A percentile compares a stretch with the other conserved stretches of the same genome.
phyloP scores from a whole-genome alignment of 257 asterid genomes.

The Petunia axillaris region DNA sequence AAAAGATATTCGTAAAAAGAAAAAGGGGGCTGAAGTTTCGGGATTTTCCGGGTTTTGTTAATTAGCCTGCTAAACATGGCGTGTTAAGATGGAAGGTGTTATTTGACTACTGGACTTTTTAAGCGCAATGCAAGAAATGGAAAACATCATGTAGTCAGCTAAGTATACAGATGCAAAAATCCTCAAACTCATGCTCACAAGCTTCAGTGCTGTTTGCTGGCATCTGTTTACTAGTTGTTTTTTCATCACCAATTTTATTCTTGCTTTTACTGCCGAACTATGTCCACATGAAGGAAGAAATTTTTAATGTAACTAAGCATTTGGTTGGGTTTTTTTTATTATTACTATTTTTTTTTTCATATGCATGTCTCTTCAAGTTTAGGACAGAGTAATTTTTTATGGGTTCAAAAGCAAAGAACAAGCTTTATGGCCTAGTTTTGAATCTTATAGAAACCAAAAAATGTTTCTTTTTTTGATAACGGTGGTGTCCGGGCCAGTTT shows the following conservation, averaged over 20 bases:
- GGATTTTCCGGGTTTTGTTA: neutral
- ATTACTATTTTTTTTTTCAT: neutral
- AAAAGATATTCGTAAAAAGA: neutral
- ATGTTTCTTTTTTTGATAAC: neutral
- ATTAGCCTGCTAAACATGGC: neutral
- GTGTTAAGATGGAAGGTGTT: neutral
- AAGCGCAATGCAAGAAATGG: neutral
- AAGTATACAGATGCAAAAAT: neutral
- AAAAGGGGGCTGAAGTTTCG: neutral
- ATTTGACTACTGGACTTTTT: neutral
- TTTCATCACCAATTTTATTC: neutral
- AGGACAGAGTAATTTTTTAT: neutral
- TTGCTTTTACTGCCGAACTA: neutral
- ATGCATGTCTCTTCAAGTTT: neutral
- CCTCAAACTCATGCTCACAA: neutral
- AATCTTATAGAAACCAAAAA: slow-evolving; percentile 8
- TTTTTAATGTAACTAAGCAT: neutral
- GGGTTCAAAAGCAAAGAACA: neutral
- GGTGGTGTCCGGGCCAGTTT: too few species aligned
- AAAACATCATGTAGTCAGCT: neutral
- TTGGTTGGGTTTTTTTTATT: neutral
- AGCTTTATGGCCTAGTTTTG: neutral
- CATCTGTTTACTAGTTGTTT: neutral
- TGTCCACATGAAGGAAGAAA: neutral
- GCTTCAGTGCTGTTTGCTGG: neutral